Evolutionary conservation across 2,329 filamentous ascomycete genomes (phyloP), one percentile per base, ranked within the genome.

Genomic region (Colletotrichum australisinense): DNA sequence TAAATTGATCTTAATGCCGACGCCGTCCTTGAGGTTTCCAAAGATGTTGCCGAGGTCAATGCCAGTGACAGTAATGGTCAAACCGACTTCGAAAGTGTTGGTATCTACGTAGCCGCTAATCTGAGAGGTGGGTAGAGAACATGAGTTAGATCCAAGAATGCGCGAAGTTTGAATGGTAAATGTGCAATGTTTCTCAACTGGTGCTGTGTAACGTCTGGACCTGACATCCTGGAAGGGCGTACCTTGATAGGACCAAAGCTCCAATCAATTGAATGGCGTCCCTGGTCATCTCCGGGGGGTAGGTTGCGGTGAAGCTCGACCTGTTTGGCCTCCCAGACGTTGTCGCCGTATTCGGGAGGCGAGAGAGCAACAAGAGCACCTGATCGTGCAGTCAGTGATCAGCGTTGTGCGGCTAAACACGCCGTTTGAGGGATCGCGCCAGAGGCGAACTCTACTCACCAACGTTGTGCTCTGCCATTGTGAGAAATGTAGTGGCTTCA

Each of bases 11-110:
- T 72, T 67, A 16, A 72, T 2, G 16, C 14, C 46, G 22, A 72
- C 69, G 38, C 63, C 63, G 38, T 72, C 69, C 55, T 72, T 67
- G 12, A 72, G 69, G 38, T 72, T 60, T 24, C 63, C 69, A 26
- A 35, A 56, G n/a, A 72, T 62, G 69, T 53, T 66, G 28, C 69
- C 69, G 22, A 72, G 11, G 30, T 42, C 62, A 42, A 67, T 72
- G 22, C 69, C 63, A 16, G 42, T 53, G 26, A 72, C 19, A 5
- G 26, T 30, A 14, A 67, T 22, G 7, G 30, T 58, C 14, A 62
- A 11, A n/a, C 49, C 58, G 32, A 72, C 19, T 30, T 67, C 63
- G 28, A 58, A 58, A 2, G 30, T 52, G 64, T 56, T 32, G 42
- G 32, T 59, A 56, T 67, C 63, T 26, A 72, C 28, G 58, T 67